Conservation (phyloP, 306 rosid species). For the Oxytropis ochrocephala region DNA sequence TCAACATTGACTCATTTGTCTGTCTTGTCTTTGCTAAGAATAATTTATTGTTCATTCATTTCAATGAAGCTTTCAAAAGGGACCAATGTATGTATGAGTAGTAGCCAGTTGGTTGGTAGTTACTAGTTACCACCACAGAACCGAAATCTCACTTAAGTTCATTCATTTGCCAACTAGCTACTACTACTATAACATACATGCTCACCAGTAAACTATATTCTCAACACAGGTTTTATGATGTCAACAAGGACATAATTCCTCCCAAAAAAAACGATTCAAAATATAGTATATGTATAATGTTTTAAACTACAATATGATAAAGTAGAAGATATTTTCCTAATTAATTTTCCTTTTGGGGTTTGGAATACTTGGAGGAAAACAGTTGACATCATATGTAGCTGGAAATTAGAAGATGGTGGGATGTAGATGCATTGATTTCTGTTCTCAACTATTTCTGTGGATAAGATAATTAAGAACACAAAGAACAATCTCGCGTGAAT, state of each 20-base stretch:
- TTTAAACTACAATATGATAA: too few species aligned
- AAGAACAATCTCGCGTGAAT: too few species aligned
- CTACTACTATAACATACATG: background rate
- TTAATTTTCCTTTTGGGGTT: background rate
- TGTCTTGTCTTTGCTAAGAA: background rate
- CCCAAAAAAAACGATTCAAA: too few species aligned
- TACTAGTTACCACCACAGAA: background rate
- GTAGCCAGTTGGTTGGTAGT: too few species aligned
- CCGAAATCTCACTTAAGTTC: background rate
- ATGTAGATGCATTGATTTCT: conserved; percentile 1
- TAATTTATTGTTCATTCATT: background rate
- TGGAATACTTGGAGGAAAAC: background rate
- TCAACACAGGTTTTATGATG: background rate
- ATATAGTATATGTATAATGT: background rate
- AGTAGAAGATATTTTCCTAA: background rate
- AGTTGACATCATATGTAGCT: conserved; percentile 31
- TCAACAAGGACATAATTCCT: too few species aligned
- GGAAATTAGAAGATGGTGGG: conserved; percentile 29
- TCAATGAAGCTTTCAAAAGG: background rate
- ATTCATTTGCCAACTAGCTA: background rate
- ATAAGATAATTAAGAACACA: too few species aligned
- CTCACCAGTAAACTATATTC: background rate
- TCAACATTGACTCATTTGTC: background rate
- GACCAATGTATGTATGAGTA: background rate
- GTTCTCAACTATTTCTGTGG: too few species aligned